Evolutionary conservation across 2,329 filamentous ascomycete genomes (phyloP).

Genomic region (Aspergillus flavus): DNA sequence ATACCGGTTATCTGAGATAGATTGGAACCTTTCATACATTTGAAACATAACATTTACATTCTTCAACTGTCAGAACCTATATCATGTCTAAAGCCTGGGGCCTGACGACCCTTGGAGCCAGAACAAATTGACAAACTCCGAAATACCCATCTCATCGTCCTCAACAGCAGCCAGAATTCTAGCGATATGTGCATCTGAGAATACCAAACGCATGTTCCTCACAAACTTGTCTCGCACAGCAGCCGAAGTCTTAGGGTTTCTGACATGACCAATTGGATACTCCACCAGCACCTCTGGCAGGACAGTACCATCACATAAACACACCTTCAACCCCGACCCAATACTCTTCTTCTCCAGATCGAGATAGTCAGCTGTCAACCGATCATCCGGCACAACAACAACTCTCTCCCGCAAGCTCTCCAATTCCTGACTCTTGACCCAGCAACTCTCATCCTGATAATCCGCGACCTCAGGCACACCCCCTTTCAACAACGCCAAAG

Average conservation of each 20-base stretch:
- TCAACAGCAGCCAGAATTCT: conserved; percentile 17
- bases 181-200: conserved; percentile 17
- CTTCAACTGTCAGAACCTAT: not conserved
- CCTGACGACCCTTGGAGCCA: conserved; percentile 5
- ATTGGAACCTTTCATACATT: not conserved
- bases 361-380: conserved; percentile 35
- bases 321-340: conserved; percentile 29
- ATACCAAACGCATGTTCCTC: conserved; percentile 23
- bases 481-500: conserved; percentile 37
- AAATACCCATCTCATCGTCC: conserved; percentile 14
- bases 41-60: not conserved
- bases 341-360: conserved; percentile 30
- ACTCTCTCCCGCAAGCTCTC: conserved; percentile 31
- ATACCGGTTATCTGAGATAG: not conserved
- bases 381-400: conserved; percentile 26
- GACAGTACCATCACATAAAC: conserved; percentile 24
- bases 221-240: conserved; percentile 20
- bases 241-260: conserved; percentile 15
- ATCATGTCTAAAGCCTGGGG: conserved; percentile 13
- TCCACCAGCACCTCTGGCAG: conserved; percentile 37
- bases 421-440: conserved; percentile 23
- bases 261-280: conserved; percentile 35
- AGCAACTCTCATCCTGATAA: conserved; percentile 31
- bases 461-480: conserved; percentile 25
- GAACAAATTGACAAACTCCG: conserved; percentile 23